These are phyloP conservation scores for Diaporthe citriasiana DNA, from an alignment of 2,329 filamentous ascomycete genomes.

Conservation along the genomic window DNA sequence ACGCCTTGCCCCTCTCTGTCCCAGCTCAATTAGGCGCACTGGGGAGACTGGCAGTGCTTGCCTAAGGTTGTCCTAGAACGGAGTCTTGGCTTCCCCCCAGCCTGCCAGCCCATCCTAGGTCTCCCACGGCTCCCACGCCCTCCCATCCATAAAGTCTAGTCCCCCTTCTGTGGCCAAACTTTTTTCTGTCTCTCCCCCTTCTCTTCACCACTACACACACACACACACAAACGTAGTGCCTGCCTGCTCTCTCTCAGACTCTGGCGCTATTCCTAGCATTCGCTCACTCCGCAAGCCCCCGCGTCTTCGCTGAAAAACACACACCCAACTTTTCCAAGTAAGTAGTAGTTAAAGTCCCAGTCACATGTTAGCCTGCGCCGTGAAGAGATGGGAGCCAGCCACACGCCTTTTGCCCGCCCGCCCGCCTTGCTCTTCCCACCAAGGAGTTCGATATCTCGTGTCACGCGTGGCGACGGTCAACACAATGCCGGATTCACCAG, in stretches of 20 bases:
- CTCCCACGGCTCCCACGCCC: slow-evolving; percentile 23
- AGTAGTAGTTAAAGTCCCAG: slow-evolving; percentile 33
- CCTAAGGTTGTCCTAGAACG: slow-evolving; percentile 36
- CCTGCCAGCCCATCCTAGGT: slow-evolving; percentile 27
- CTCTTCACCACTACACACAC: slow-evolving; percentile 32
- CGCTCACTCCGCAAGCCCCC: slow-evolving; percentile 5
- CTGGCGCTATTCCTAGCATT: neutral
- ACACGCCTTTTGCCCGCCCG: slow-evolving; percentile 1
- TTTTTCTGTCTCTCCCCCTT: slow-evolving; percentile 19
- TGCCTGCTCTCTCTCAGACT: slow-evolving; percentile 17
- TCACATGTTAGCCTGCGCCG: slow-evolving; percentile 9
- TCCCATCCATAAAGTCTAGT: slow-evolving; percentile 36
- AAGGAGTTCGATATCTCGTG: slow-evolving; percentile 22
- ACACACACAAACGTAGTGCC: slow-evolving; percentile 19
- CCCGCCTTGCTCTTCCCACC: neutral
- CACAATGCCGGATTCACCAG: neutral
- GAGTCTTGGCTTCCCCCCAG: slow-evolving; percentile 36
- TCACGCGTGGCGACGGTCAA: slow-evolving; percentile 1
- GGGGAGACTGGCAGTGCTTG: slow-evolving; percentile 29
- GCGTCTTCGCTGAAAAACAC: slow-evolving; percentile 3
- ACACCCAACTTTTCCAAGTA: slow-evolving; percentile 34
- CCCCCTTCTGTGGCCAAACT: slow-evolving; percentile 28
- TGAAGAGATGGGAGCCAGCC: slow-evolving; percentile 37
- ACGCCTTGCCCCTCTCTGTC: slow-evolving; percentile 29
- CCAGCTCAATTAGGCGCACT: slow-evolving; percentile 25